phyloP scores from a whole-genome alignment of 257 asterid species.

The Misopates orontium region DNA sequence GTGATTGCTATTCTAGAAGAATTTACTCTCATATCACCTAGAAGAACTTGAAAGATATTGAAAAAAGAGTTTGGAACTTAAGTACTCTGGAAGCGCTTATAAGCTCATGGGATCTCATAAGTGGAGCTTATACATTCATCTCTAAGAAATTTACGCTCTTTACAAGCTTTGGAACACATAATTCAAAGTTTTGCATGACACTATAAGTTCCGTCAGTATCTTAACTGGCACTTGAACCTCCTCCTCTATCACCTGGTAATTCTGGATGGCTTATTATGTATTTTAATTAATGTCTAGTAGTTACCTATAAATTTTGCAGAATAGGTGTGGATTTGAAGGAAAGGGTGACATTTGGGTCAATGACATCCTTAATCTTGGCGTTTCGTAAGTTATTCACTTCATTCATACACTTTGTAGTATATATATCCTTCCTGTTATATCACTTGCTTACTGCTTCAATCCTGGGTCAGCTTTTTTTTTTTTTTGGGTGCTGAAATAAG shows the following conservation, averaged over 20 bases:
- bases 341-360: slow-evolving; percentile 96
- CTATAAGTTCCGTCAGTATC: no score
- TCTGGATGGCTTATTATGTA: neutral
- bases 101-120: no score
- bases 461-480: neutral
- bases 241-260: slow-evolving; percentile 6
- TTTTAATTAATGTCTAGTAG: slow-evolving; percentile 12
- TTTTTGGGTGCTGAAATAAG: neutral
- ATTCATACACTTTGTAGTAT: no score
- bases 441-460: neutral
- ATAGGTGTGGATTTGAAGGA: slow-evolving; percentile 97
- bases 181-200: no score
- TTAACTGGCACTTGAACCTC: neutral
- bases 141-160: no score
- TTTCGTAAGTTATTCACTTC: slow-evolving; percentile 62
- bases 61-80: neutral
- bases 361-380: slow-evolving; percentile 88
- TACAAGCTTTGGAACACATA: no score
- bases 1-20: no score
- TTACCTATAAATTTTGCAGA: slow-evolving; percentile 50
- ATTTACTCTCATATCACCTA: no score
- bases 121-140: no score
- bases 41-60: neutral
- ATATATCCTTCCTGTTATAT: no score
- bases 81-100: no score